Conservation (phyloP, 192 early-diverging fungal species). For the Geranomyces michiganensis region DNA sequence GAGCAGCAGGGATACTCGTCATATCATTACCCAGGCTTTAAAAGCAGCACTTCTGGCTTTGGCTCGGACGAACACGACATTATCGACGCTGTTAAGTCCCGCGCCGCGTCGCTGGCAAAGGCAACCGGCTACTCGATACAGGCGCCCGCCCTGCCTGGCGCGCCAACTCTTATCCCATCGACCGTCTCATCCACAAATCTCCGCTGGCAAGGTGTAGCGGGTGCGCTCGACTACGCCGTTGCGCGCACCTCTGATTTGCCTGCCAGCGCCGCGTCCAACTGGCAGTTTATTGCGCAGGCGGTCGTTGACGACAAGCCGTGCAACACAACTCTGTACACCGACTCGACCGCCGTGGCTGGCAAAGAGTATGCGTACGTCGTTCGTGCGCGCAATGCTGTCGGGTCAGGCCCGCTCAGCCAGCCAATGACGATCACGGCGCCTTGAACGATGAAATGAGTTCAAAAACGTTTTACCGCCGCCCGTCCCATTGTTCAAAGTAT, state of each 20-base stretch:
- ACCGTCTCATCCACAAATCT: conserved; percentile 4
- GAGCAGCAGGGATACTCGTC: conserved; percentile 34
- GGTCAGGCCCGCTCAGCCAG: conserved; percentile 11
- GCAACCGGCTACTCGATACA: conserved; percentile 13
- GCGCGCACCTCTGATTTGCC: not conserved
- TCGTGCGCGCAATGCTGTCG: conserved; percentile 17
- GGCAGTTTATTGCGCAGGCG: conserved; percentile 3
- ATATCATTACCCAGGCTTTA: conserved; percentile 47
- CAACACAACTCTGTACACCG: conserved; percentile 8
- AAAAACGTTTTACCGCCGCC: too few species aligned
- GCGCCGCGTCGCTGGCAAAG: conserved; percentile 6
- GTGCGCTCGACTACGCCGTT: conserved; percentile 16
- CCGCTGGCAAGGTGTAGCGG: conserved; percentile 20
- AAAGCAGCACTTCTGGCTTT: conserved; percentile 1
- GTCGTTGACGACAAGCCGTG: conserved; percentile 11
- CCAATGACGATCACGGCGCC: not conserved
- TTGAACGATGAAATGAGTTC: not conserved
- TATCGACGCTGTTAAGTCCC: conserved; percentile 5
- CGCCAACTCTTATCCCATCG: conserved; percentile 21
- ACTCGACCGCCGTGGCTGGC: not conserved
- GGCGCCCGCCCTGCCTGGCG: not conserved
- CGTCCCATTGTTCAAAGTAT: too few species aligned
- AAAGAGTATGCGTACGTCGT: conserved; percentile 13
- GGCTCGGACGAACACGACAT: conserved; percentile 16
- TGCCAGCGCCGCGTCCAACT: not conserved